phyloP scores from a whole-genome alignment of 257 asterid genomes.

The Leptodermis oblonga region DNA sequence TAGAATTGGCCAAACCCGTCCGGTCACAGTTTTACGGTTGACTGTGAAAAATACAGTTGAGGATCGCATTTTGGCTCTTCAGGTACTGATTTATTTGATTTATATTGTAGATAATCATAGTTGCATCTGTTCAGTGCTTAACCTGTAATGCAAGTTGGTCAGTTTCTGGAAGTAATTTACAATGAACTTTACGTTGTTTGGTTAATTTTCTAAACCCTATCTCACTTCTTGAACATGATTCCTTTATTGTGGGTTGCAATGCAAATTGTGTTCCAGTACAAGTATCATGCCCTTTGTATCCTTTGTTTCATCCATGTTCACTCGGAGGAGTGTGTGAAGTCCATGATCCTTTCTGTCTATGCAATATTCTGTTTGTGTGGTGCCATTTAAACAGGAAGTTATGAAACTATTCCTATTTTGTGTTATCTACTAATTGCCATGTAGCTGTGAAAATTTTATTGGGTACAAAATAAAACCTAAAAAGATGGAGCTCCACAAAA shows the following conservation, averaged over 20 bases:
- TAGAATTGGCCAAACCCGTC: conserved; percentile 94
- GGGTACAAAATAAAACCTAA: neutral
- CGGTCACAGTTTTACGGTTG: conserved; percentile 83
- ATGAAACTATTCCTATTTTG: neutral
- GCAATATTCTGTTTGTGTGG: neutral
- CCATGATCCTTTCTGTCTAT: neutral
- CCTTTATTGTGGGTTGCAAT: neutral
- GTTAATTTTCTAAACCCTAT: neutral
- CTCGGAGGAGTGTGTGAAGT: neutral
- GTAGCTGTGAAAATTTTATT: neutral
- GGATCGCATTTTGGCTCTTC: conserved; percentile 95
- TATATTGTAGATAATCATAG: neutral
- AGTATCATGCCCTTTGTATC: neutral
- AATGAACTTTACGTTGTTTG: neutral
- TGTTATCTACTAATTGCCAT: neutral
- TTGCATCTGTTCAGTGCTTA: neutral
- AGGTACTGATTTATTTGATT: conserved; percentile 41
- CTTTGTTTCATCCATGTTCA: no score
- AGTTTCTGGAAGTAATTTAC: neutral
- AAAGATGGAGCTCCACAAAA: neutral
- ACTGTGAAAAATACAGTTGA: conserved; percentile 95
- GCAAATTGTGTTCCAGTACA: neutral
- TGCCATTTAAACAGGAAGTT: neutral
- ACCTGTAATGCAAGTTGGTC: neutral
- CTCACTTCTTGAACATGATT: neutral